phyloP scores from a whole-genome alignment of 2,329 filamentous ascomycete species.

The Coniella lustricola region DNA sequence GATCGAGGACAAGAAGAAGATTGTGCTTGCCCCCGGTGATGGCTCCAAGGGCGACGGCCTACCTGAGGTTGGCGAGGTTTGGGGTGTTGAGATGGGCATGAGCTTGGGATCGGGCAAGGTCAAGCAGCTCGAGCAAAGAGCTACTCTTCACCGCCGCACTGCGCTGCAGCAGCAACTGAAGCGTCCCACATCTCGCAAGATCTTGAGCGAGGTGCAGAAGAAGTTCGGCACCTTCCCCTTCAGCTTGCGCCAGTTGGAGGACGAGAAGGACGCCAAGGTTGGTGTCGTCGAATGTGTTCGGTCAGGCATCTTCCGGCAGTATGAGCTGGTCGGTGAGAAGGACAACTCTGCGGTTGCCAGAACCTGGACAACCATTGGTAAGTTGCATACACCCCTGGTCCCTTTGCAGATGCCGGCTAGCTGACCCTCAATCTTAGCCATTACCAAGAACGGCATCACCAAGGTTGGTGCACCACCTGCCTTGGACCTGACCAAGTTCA shows the following conservation, averaged over 20 bases:
- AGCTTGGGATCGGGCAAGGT: constrained; percentile 89
- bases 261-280: constrained; percentile 91
- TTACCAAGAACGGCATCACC: constrained; percentile 95
- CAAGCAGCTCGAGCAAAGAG: constrained; percentile 79
- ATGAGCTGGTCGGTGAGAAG: constrained; percentile 93
- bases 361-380: constrained; percentile 87
- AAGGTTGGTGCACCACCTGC: constrained; percentile 72
- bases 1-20: constrained; percentile 96
- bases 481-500: constrained; percentile 72
- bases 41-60: constrained; percentile 82
- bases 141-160: constrained; percentile 90
- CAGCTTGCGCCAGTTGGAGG: constrained; percentile 91
- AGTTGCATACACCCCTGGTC: constrained; percentile 29
- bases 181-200: constrained; percentile 85
- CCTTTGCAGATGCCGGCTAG: constrained; percentile 1
- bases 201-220: constrained; percentile 90
- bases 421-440: constrained; percentile 53
- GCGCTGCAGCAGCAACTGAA: constrained; percentile 88
- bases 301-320: constrained; percentile 85
- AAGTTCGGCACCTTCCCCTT: constrained; percentile 98
- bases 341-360: constrained; percentile 79
- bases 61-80: constrained; percentile 86
- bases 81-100: constrained; percentile 95
- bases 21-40: constrained; percentile 81
- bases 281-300: constrained; percentile 96